Evolutionary conservation across 352 stramenopile species (phyloP), one percentile per base, ranked within the genome.

Genomic region (Saprolegnia diclina): DNA sequence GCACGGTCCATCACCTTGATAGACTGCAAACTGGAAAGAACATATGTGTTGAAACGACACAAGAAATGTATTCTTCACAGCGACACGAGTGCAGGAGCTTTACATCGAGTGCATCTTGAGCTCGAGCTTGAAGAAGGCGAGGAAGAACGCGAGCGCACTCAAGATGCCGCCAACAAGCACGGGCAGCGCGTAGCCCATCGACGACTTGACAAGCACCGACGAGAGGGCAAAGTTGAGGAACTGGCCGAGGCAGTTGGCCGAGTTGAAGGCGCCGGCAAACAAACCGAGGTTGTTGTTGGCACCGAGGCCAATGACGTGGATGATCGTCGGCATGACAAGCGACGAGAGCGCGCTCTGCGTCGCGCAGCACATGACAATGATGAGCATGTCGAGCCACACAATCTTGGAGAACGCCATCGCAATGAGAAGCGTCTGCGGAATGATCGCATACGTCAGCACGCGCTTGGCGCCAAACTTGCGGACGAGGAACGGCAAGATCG

Each of bases 61-160:
- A n/a, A n/a, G n/a, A n/a, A n/a, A n/a, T n/a, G n/a, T n/a, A n/a
- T n/a, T n/a, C n/a, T n/a, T n/a, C n/a, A n/a, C n/a, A n/a, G n/a
- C n/a, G n/a, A n/a, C n/a, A n/a, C n/a, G n/a, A n/a, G n/a, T n/a
- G n/a, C n/a, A 35, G 29, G 5, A 5, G 29, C 5, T 35, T 59
- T 80, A 94, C 79, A 94, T 85, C 29, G 82, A 90, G 73, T 85
- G 71, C 83, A 68, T 91, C 57, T 91, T 78, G 14, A 69, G n/a
- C 13, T 61, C 11, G 71, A 94, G 83, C 13, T 68, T 73, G 72
- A 92, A 81, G 35, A 79, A 44, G 24, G 76, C 84, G 48, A 92
- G 72, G 52, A 93, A n/a, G 5, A 84, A 78, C 0, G 73, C 85
- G 1, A 90, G 4, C n/a, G 85, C 76, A 16, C 81, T 92, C 38